These are phyloP conservation scores for Rhypophila decipiens DNA, from an alignment of 495 filamentous ascomycete species.

Conservation along the genomic window DNA sequence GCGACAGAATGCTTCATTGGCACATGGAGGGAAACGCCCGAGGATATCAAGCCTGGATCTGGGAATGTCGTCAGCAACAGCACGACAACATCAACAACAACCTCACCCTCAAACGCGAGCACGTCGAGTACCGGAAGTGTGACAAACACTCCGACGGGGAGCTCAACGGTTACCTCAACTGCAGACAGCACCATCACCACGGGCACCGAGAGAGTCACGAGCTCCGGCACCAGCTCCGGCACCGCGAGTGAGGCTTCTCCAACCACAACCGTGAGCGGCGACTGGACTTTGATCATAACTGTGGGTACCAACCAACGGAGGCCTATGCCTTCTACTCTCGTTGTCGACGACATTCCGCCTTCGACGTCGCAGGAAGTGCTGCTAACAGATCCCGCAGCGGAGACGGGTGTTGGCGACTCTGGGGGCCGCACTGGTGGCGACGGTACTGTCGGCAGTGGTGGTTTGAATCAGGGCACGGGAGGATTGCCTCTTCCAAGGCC, in stretches of 20 bases:
- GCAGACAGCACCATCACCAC: not conserved
- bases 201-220: not conserved
- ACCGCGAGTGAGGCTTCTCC: too few relatives aligned
- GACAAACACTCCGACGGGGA: not conserved
- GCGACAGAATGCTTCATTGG: conserved; percentile 33
- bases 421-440: not conserved
- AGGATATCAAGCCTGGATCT: not conserved
- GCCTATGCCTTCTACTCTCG: too few relatives aligned
- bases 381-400: not conserved
- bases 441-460: too few relatives aligned
- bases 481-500: too few relatives aligned
- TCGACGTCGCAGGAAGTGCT: not conserved
- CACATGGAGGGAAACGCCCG: conserved; percentile 18
- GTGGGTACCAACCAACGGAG: not conserved
- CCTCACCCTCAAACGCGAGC: not conserved
- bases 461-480: too few relatives aligned
- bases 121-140: not conserved
- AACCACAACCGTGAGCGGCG: not conserved
- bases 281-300: not conserved
- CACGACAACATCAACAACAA: not conserved
- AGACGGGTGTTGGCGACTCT: not conserved
- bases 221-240: not conserved
- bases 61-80: not conserved
- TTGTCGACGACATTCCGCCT: too few relatives aligned
- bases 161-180: not conserved